Base-by-base conservation (phyloP, 108 stramenopile genomes). In the Fistulifera pelliculosa region DNA sequence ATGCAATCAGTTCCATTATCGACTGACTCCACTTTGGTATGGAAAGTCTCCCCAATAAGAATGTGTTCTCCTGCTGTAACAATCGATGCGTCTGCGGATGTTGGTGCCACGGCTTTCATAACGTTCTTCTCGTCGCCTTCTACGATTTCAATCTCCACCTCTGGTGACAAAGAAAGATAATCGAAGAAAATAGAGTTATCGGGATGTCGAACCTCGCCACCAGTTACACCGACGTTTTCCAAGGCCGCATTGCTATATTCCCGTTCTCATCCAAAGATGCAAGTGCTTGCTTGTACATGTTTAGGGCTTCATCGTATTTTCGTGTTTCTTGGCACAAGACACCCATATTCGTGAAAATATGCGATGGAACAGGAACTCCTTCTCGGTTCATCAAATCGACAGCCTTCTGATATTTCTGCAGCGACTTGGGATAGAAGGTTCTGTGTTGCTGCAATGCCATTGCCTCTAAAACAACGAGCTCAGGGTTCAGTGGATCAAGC, bases 281-380 rank as follows among this genome's bases (percentile, higher is more conserved):
- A 42, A 93, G 59, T 23, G 85, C 81, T 54, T 52, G 71, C 14
- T 42, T 56, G 64, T 88, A 93, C 58, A 70, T 61, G 27, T 73
- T 55, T 18, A 83, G 44, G 5, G 81, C 76, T 47, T 81, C 76
- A 24, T 87, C 79, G 59, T 76, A 87, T 25, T 76, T 69, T 41
- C 81, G 81, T 8, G 76, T 81, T 58, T 86, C 80, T 53, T 90
- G 85, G 61, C 82, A 86, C 12, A 90, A 54, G 2, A 90, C 89
- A 23, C 89, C 89, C 57, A 83, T 74, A 58, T 90, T 90, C 0
- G 81, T 77, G 54, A 80, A 76, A 28, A 86, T 73, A 21, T 76
- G 80, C 25, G 55, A 76, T 15, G 84, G 69, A 10, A 83, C 58
- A 19, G 28, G 42, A 22, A 67, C 70, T 3, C 64, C 68, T 39